Conservation (phyloP, 495 filamentous ascomycete species). For the Aspergillus carlsbadensis region DNA sequence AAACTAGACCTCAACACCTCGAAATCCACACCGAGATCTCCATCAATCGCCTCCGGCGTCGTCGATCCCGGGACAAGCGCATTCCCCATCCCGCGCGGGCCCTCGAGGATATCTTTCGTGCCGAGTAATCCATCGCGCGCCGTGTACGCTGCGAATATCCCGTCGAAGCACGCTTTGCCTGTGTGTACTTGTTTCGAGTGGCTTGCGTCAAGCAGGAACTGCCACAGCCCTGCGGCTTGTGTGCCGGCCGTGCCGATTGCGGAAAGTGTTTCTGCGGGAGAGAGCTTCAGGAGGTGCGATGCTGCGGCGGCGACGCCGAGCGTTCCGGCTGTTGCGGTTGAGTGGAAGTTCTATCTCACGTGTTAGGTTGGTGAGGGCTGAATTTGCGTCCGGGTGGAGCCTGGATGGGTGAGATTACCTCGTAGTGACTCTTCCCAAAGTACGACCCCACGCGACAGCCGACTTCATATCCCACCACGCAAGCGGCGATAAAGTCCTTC, state of each 20-base stretch:
- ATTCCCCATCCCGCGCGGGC: conserved; percentile 32
- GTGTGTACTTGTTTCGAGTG: conserved; percentile 42
- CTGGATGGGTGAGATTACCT: conserved; percentile 28
- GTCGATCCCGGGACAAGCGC: conserved; percentile 27
- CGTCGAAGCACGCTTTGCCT: conserved; percentile 36
- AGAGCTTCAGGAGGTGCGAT: conserved; percentile 28
- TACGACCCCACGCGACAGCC: conserved; percentile 34
- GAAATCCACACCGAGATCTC: conserved; percentile 26
- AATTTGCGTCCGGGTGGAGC: too few relatives aligned
- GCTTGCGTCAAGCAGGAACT: conserved; percentile 35
- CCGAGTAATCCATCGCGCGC: conserved; percentile 31
- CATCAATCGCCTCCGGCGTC: conserved; percentile 30
- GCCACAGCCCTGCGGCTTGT: conserved; percentile 38
- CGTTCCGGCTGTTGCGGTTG: conserved; percentile 33
- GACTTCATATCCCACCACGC: conserved; percentile 38
- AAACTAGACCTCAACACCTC: conserved; percentile 32
- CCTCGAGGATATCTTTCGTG: conserved; percentile 36
- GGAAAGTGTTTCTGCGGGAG: conserved; percentile 23
- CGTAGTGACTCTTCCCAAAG: conserved; percentile 35
- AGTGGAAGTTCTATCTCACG: conserved; percentile 30
- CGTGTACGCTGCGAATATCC: conserved; percentile 36
- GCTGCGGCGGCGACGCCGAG: conserved; percentile 34
- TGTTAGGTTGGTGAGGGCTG: conserved; percentile 7
- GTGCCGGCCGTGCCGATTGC: conserved; percentile 38
- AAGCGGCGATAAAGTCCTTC: conserved; percentile 35